Percentiles rank a stretch among this genome's conserved stretches.
phyloP scores from a whole-genome alignment of 345 rosid species.

The Draba incana region DNA sequence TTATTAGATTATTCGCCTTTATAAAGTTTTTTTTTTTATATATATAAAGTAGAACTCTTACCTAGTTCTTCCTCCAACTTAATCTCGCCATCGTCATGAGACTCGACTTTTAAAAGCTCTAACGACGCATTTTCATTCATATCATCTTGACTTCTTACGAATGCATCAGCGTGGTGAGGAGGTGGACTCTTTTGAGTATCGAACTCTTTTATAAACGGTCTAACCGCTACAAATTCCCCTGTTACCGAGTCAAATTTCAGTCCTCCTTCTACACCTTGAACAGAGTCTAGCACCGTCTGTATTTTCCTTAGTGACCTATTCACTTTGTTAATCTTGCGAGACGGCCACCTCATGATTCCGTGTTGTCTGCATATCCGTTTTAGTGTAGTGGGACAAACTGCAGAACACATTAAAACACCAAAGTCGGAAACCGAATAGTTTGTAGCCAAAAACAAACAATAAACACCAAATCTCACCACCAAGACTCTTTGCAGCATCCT shows the following conservation, averaged over 20 bases:
- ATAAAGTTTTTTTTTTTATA: background rate
- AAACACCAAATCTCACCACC: constrained; percentile 63
- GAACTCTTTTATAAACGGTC: constrained; percentile 49
- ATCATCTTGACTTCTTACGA: constrained; percentile 1
- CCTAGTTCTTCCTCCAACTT: constrained; percentile 52
- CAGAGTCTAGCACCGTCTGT: constrained; percentile 81
- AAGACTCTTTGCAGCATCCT: constrained; percentile 94
- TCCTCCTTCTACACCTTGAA: constrained; percentile 87
- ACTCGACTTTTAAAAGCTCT: constrained; percentile 16
- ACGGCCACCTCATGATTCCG: constrained; percentile 94
- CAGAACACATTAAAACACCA: constrained; percentile 29
- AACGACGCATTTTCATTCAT: constrained; percentile 16
- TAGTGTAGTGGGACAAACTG: constrained; percentile 93
- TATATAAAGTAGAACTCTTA: constrained; percentile 9
- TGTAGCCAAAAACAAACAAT: background rate
- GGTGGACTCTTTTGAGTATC: constrained; percentile 42
- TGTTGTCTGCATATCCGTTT: constrained; percentile 97
- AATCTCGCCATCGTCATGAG: constrained; percentile 38
- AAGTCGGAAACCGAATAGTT: constrained; percentile 13
- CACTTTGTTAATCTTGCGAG: constrained; percentile 92
- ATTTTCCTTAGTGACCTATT: constrained; percentile 77
- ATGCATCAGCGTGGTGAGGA: constrained; percentile 43
- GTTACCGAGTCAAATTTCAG: constrained; percentile 70
- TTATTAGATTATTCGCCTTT: constrained; percentile 5
- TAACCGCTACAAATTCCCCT: constrained; percentile 70